A percentile compares a stretch with the other conserved stretches of the same genome.
These are phyloP conservation scores for Tricholoma matsutake DNA, from an alignment of 768 basidiomycete genomes.

Conservation along the genomic window DNA sequence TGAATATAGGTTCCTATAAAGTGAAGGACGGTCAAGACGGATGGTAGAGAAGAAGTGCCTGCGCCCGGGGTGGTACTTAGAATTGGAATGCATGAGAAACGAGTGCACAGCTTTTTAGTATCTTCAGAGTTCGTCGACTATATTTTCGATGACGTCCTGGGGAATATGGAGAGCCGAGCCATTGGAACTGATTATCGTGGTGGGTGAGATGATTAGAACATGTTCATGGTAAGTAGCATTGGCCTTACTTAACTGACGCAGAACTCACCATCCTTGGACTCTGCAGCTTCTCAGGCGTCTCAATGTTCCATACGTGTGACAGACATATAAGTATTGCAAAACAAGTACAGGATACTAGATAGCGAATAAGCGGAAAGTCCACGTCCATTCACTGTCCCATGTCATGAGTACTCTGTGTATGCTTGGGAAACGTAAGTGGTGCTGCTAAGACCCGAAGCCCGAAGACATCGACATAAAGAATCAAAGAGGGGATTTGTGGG, in stretches of 20 bases:
- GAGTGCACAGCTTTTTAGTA: neutral
- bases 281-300: neutral
- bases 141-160: neutral
- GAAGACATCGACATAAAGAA: constrained; percentile 2
- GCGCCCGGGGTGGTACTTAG: neutral
- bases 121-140: neutral
- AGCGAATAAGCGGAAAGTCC: constrained; percentile 45
- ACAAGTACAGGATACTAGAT: constrained; percentile 54
- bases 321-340: constrained; percentile 19
- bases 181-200: neutral
- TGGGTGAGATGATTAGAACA: neutral
- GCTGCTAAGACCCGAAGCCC: constrained; percentile 2
- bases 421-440: neutral
- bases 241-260: neutral
- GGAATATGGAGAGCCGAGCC: neutral
- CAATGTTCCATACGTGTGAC: neutral
- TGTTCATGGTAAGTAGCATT: neutral
- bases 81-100: neutral
- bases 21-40: neutral
- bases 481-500: constrained; percentile 6
- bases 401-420: constrained; percentile 19
- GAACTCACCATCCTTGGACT: neutral
- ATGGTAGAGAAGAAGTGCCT: too few relatives aligned
- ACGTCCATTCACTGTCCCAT: constrained; percentile 57
- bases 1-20: neutral